A percentile compares a stretch with the other conserved stretches of the same genome.
phyloP scores from a whole-genome alignment of 108 stramenopile genomes.

The Pseudonitzschia multiseries region DNA sequence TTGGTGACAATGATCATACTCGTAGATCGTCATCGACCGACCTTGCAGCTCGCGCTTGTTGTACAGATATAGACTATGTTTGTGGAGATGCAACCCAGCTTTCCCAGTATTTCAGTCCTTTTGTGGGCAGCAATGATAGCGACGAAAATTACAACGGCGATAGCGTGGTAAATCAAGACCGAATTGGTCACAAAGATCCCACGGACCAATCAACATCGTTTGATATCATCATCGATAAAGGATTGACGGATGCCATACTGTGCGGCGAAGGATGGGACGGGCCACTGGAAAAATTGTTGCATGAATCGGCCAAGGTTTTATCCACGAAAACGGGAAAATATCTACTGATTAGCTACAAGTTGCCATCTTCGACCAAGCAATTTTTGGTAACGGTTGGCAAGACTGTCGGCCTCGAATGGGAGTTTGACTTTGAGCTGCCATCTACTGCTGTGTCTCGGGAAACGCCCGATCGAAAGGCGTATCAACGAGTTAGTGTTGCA shows the following conservation, averaged over 20 bases:
- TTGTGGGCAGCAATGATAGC: not conserved
- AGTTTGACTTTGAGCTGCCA: conserved; percentile 25
- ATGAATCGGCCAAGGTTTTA: conserved; percentile 35
- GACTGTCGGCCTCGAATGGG: conserved; percentile 35
- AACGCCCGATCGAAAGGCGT: not conserved
- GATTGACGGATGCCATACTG: conserved; percentile 74
- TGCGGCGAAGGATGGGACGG: conserved; percentile 70
- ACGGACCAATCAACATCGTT: conserved; percentile 20
- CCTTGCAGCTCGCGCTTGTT: no score
- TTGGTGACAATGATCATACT: conserved; percentile 1
- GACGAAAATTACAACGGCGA: not conserved
- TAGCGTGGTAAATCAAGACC: not conserved
- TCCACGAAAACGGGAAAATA: conserved; percentile 26
- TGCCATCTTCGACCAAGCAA: conserved; percentile 31
- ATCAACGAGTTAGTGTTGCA: conserved; percentile 19
- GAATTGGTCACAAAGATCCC: not conserved
- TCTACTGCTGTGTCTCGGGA: not conserved
- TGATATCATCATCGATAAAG: conserved; percentile 76
- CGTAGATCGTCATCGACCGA: not conserved
- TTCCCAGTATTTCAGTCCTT: conserved; percentile 18
- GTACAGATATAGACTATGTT: conserved; percentile 44
- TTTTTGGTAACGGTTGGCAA: conserved; percentile 33
- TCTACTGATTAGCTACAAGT: conserved; percentile 44
- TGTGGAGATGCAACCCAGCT: conserved; percentile 68
- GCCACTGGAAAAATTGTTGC: conserved; percentile 36